Base-by-base conservation (phyloP, 345 rosid genomes). In the Sapria himalayana region DNA sequence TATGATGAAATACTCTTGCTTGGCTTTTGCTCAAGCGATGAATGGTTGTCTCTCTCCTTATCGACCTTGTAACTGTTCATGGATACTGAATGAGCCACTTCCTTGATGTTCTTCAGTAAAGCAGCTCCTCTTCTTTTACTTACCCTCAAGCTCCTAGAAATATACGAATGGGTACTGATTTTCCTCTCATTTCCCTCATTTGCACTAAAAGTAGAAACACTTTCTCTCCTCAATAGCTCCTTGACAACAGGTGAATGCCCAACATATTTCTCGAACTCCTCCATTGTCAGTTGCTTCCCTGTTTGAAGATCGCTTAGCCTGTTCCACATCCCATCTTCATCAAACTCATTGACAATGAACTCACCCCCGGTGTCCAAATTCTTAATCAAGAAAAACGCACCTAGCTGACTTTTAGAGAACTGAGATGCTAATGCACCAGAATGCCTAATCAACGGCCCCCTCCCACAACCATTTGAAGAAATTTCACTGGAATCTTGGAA, bases 231-330 rank as follows among this genome's bases (percentile, higher is more conserved):
- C 92, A 89, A 82, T 21, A 89, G 63, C 50, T 89, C 95, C 47
- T 82, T 82, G 2, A 82, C 93, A 19, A 76, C 86, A 0, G 81
- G 78, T 8, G 93, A 79, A 60, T 74, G 62, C 0, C 95, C 95
- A 1, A 71, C 86, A 9, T 64, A 63, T 37, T 71, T 82, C 65
- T 89, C 95, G 23, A 82, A 82, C 41, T 89, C 98, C 19, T 82
- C 93, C 79, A 82, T 65, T 2, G 92, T 89, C 14, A 89, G 49
- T 33, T 82, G 76, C 57, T 89, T 79, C 41, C 95, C 98, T 0
- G 98, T 89, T 44, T 89, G 93, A 20, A 89, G 58, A 69, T 89
- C 98, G 33, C 93, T 89, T 9, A 89, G 64, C 33, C 74, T 67
- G 43, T 82, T 89, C 93, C 98, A 89, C 73, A 52, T 67, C 13